phyloP scores from a whole-genome alignment of 2,329 filamentous ascomycete genomes.

The Fusarium ambrosium region DNA sequence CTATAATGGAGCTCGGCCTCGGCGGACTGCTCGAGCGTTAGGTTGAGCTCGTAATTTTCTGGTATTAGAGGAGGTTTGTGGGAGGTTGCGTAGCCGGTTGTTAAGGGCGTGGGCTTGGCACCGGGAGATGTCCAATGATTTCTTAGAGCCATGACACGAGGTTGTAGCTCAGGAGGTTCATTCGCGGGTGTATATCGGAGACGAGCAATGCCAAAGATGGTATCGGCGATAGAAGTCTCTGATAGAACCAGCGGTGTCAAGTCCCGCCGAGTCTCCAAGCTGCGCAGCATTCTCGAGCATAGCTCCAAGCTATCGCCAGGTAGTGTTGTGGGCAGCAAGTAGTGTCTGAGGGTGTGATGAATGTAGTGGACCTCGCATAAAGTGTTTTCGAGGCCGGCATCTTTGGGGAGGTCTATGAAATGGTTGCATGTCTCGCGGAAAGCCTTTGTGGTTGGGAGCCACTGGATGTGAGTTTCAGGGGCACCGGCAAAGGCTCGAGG shows the following conservation, averaged over 20 bases:
- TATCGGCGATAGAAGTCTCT: conserved; percentile 27
- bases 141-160: conserved; percentile 17
- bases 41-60: neutral
- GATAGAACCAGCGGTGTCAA: conserved; percentile 19
- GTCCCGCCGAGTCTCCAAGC: conserved; percentile 30
- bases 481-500: conserved; percentile 12
- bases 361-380: conserved; percentile 34
- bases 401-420: conserved; percentile 23
- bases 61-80: neutral
- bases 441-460: conserved; percentile 15
- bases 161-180: conserved; percentile 22
- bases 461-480: conserved; percentile 8
- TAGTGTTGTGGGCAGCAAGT: conserved; percentile 26
- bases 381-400: conserved; percentile 26
- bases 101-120: conserved; percentile 29
- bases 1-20: neutral
- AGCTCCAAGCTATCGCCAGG: conserved; percentile 28
- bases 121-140: conserved; percentile 24
- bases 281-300: conserved; percentile 25
- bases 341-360: conserved; percentile 17
- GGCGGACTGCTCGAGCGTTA: neutral
- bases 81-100: conserved; percentile 20
- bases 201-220: conserved; percentile 22
- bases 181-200: conserved; percentile 15
- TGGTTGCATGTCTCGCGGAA: conserved; percentile 33